These are phyloP conservation scores for Paracoccidioides lutzii DNA, from an alignment of 2,329 filamentous ascomycete genomes.

Conservation along the genomic window DNA sequence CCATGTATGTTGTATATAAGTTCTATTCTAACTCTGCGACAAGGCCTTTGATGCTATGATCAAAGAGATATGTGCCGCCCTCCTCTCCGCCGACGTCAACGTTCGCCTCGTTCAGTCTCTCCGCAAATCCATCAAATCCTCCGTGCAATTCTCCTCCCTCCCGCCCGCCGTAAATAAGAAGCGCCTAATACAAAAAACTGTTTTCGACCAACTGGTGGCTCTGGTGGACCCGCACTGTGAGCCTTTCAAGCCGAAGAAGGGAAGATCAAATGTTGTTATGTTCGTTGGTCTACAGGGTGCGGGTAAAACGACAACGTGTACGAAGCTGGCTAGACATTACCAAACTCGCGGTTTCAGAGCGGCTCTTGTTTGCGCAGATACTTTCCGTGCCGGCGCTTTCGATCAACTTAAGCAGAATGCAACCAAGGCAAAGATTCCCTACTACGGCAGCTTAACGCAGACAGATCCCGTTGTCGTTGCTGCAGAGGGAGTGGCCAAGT, in stretches of 20 bases:
- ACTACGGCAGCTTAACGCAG: constrained; percentile 92
- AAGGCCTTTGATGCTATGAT: constrained; percentile 95
- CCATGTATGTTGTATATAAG: constrained; percentile 5
- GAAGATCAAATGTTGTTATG: constrained; percentile 95
- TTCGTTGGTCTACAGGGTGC: constrained; percentile 96
- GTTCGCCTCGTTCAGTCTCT: constrained; percentile 82
- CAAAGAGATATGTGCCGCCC: constrained; percentile 92
- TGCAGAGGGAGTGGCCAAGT: constrained; percentile 91
- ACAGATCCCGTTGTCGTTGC: constrained; percentile 91
- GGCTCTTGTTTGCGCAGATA: constrained; percentile 92
- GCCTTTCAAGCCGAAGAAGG: constrained; percentile 93
- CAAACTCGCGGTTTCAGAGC: constrained; percentile 84
- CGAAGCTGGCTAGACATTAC: constrained; percentile 90
- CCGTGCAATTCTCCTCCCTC: constrained; percentile 90
- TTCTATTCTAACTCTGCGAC: constrained; percentile 1
- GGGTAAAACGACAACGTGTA: constrained; percentile 96
- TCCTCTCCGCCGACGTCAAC: constrained; percentile 95
- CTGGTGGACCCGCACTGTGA: constrained; percentile 93
- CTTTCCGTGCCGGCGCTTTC: constrained; percentile 95
- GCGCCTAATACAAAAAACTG: constrained; percentile 90
- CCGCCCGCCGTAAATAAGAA: constrained; percentile 94
- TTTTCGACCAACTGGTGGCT: constrained; percentile 92
- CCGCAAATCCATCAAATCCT: constrained; percentile 78
- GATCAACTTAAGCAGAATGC: constrained; percentile 98
- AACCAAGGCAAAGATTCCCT: constrained; percentile 96